Evolutionary conservation across 2,329 filamentous ascomycete genomes (phyloP), one percentile per base, ranked within the genome.

Genomic region (Pseudopyrenochaeta lycopersici): DNA sequence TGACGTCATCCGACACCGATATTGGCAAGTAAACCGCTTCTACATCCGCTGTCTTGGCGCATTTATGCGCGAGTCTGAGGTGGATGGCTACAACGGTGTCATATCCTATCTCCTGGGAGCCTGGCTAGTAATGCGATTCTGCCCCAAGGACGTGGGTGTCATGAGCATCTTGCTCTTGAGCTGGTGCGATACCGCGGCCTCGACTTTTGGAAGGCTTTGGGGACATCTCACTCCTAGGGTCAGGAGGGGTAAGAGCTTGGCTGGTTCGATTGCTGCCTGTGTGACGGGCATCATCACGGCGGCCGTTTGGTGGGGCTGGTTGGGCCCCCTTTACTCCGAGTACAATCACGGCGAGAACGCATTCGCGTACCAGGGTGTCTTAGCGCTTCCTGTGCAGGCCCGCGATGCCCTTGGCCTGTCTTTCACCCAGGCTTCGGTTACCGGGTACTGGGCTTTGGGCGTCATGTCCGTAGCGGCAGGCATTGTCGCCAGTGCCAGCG

Each of bases 101-200:
- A 96, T 99, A 63, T 97, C 91, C 82, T 99, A 98, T 77, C 86
- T 99, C 9, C 85, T 97, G 7, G 95, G 95, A 51, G 89, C 92
- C 23, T 97, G 92, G 87, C 83, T 88, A 29, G 92, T 94, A 14
- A 85, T 98, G 62, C 86, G 86, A 63, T 92, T 91, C 74, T 92
- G 96, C 75, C 92, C 93, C 60, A 99, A 98, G 79, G 95, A 99
- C 68, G 85, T 99, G 20, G 92, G 89, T 7, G 89, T 96, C 43
- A 89, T 98, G 81, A 88, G 90, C 56, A 90, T 98, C 38, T 81
- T 99, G 67, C 84, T 99, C 35, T 85, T 99, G 20, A 96, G 91
- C 71, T 99, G 95, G 95, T 99, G 95, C 77, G 95, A 99, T 75
- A 98, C 95, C 1, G 95, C 95, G 31, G 95, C 95, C 45, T 95